A percentile compares a stretch with the other conserved stretches of the same genome.
Evolutionary conservation across 306 rosid genomes (phyloP).

Genomic region (Pyrus communis): DNA sequence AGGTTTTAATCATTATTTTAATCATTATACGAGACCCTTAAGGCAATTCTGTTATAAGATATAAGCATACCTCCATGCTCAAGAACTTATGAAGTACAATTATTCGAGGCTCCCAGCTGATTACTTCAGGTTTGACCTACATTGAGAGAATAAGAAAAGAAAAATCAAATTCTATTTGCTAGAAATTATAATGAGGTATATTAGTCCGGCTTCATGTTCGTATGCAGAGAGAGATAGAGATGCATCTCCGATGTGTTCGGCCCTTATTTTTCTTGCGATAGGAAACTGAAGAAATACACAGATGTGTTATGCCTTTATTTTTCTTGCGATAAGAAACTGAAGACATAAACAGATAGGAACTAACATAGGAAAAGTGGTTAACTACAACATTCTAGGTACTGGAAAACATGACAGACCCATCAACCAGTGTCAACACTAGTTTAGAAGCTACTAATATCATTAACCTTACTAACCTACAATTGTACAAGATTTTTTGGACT

Average conservation of each 20-base stretch:
- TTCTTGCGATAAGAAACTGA: neutral
- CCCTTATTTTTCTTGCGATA: too few species aligned
- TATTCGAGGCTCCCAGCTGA: slow-evolving; percentile 94
- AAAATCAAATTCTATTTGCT: slow-evolving; percentile 8
- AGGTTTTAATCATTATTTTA: too few species aligned
- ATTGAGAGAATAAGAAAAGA: slow-evolving; percentile 4
- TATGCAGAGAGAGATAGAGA: neutral
- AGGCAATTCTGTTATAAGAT: neutral
- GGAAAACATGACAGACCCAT: too few species aligned
- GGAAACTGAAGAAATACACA: neutral
- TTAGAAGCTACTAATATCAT: too few species aligned
- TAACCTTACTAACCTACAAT: too few species aligned
- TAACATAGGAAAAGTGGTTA: too few species aligned
- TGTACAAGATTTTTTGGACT: too few species aligned
- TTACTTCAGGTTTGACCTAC: slow-evolving; percentile 83
- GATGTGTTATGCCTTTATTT: too few species aligned
- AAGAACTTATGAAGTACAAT: slow-evolving; percentile 78
- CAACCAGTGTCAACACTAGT: too few species aligned
- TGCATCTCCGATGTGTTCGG: neutral
- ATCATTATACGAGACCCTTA: too few species aligned
- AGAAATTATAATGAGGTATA: neutral
- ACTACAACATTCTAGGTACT: too few species aligned
- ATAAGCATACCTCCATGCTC: slow-evolving; percentile 62
- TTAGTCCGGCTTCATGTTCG: neutral
- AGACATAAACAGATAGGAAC: neutral